Conservation (phyloP, 164 flowering plant genomes). For the Berberis vulgaris region DNA sequence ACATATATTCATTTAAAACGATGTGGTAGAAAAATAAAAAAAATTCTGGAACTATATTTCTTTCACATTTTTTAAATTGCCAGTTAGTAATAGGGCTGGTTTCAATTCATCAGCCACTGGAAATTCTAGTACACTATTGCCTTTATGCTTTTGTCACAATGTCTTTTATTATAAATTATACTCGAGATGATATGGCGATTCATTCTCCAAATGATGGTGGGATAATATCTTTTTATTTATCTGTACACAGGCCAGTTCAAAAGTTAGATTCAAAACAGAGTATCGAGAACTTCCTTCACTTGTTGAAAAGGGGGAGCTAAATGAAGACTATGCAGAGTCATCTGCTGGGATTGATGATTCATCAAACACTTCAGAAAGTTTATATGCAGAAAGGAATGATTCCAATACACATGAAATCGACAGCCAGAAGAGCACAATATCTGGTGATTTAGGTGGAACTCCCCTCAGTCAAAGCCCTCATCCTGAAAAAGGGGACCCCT, state of each 20-base stretch:
- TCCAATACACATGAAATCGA: constrained; percentile 64
- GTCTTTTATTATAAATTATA: neutral
- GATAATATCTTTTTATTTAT: neutral
- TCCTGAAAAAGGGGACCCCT: constrained; percentile 43
- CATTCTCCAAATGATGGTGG: too few species aligned
- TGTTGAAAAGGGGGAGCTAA: constrained; percentile 35
- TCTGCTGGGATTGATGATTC: constrained; percentile 66
- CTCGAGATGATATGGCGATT: neutral
- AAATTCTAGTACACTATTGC: too few species aligned
- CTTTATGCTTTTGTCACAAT: too few species aligned
- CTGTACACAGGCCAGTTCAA: constrained; percentile 44
- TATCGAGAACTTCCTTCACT: constrained; percentile 41
- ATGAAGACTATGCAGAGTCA: constrained; percentile 60
- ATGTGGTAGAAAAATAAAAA: too few species aligned
- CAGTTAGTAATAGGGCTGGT: too few species aligned
- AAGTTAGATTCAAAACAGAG: constrained; percentile 51
- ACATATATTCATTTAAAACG: too few species aligned
- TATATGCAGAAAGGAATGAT: constrained; percentile 77
- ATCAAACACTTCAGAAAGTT: constrained; percentile 77
- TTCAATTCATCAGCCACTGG: too few species aligned
- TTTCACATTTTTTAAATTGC: too few species aligned
- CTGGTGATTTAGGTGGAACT: constrained; percentile 53
- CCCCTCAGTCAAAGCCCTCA: constrained; percentile 44
- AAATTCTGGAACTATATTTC: too few species aligned
- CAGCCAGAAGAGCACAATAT: constrained; percentile 53